phyloP scores from a whole-genome alignment of 75 land plant genomes.

The Chamaecyparis obtusa region DNA sequence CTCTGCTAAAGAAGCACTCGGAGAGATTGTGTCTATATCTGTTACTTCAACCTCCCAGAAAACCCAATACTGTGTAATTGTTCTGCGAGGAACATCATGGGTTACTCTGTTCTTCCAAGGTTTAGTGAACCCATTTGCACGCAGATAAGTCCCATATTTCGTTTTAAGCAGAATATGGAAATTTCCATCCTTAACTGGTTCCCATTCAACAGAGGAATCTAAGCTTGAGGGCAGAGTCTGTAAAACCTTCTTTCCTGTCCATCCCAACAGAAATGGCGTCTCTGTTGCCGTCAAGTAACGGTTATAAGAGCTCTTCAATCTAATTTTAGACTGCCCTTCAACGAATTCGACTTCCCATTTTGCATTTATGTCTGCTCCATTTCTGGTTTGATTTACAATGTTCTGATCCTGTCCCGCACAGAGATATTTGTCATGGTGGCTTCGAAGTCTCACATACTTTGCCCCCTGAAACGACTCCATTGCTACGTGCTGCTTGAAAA shows the following conservation, averaged over 20 bases:
- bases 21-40: slow-evolving; percentile 24
- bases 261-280: slow-evolving; percentile 65
- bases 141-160: slow-evolving; percentile 55
- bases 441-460: slow-evolving; percentile 47
- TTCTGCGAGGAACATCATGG: slow-evolving; percentile 59
- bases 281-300: slow-evolving; percentile 72
- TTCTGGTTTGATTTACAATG: slow-evolving; percentile 35
- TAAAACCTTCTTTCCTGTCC: slow-evolving; percentile 81
- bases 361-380: slow-evolving; percentile 14
- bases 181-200: slow-evolving; percentile 63
- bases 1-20: background rate
- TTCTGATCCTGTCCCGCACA: slow-evolving; percentile 53
- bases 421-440: slow-evolving; percentile 60
- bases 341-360: slow-evolving; percentile 28
- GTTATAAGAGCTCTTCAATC: slow-evolving; percentile 62
- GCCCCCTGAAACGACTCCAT: slow-evolving; percentile 56
- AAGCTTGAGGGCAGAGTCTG: slow-evolving; percentile 43
- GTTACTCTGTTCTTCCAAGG: slow-evolving; percentile 84
- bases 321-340: slow-evolving; percentile 17
- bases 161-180: slow-evolving; percentile 64
- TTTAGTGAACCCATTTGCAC: slow-evolving; percentile 75
- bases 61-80: slow-evolving; percentile 71
- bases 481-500: background rate
- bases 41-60: slow-evolving; percentile 76
- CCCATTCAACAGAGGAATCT: slow-evolving; percentile 82